phyloP scores from a whole-genome alignment of 495 filamentous ascomycete genomes.

The Oidiodendron maius region DNA sequence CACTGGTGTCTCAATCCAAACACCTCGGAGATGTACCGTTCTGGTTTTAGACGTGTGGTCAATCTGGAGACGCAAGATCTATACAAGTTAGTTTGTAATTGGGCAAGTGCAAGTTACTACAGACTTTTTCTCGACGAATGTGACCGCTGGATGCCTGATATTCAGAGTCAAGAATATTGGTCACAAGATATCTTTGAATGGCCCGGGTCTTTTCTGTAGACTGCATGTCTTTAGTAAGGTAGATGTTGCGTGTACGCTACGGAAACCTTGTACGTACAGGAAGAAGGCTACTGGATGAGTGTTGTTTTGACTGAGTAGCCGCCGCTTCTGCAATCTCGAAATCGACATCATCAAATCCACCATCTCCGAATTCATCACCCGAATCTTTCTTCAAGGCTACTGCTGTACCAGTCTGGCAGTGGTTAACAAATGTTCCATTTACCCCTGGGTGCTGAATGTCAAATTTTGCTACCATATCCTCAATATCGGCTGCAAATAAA shows the following conservation, averaged over 20 bases:
- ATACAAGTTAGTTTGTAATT: background rate
- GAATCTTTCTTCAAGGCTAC: constrained; percentile 10
- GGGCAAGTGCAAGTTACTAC: constrained; percentile 11
- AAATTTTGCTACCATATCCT: constrained; percentile 48
- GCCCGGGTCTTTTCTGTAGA: constrained; percentile 52
- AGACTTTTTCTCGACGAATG: constrained; percentile 64
- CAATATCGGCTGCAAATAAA: constrained; percentile 48
- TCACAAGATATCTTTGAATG: constrained; percentile 79
- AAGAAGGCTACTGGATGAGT: constrained; percentile 17
- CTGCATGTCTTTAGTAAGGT: constrained; percentile 42
- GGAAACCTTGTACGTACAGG: constrained; percentile 44
- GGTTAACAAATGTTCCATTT: background rate
- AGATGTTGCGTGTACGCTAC: constrained; percentile 16
- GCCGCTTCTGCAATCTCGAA: constrained; percentile 56
- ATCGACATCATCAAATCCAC: constrained; percentile 66
- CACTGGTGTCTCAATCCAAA: constrained; percentile 76
- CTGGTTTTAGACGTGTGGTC: constrained; percentile 60
- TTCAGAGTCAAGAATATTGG: constrained; percentile 58
- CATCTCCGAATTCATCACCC: constrained; percentile 44
- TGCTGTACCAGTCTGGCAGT: background rate
- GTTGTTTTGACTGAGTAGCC: constrained; percentile 41
- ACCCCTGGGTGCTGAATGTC: constrained; percentile 30
- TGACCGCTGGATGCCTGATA: constrained; percentile 59
- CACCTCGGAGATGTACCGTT: constrained; percentile 71
- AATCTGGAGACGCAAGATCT: constrained; percentile 73